A percentile compares a stretch with the other conserved stretches of the same genome.
Conservation (phyloP, 192 early-diverging fungal species). For the Oehlia diaphana region DNA sequence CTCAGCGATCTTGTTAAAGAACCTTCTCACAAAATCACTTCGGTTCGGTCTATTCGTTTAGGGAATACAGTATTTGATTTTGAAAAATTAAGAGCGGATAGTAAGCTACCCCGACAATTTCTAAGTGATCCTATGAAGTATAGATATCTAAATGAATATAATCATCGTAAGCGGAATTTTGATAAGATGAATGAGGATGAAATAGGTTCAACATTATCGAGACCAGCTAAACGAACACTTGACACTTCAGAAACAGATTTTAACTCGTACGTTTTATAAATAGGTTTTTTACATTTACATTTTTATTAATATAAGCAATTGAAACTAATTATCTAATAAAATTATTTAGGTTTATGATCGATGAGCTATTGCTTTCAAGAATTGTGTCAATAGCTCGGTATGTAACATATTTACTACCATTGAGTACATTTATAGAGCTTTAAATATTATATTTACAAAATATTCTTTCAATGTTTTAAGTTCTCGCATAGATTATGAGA, state of each 20-base stretch:
- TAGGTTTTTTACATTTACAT: neutral
- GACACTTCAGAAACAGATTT: neutral
- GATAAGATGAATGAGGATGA: neutral
- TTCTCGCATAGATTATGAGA: neutral
- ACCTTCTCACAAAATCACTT: neutral
- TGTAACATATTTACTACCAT: neutral
- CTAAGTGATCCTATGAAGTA: neutral
- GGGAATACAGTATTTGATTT: neutral
- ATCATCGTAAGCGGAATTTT: neutral
- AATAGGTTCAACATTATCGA: neutral
- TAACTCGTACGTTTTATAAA: neutral
- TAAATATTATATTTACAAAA: neutral
- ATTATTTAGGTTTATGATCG: neutral
- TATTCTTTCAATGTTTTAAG: neutral
- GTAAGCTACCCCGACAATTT: too few species aligned
- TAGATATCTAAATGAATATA: neutral
- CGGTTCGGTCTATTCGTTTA: neutral
- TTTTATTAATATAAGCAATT: neutral
- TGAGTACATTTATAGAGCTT: neutral
- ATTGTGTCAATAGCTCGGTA: neutral
- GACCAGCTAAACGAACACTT: neutral
- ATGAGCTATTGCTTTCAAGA: neutral
- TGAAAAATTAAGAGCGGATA: neutral
- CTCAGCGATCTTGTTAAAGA: neutral
- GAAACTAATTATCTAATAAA: neutral